Base-by-base conservation (phyloP, 2,329 filamentous ascomycete genomes). In the Pseudogymnoascus sp. region DNA sequence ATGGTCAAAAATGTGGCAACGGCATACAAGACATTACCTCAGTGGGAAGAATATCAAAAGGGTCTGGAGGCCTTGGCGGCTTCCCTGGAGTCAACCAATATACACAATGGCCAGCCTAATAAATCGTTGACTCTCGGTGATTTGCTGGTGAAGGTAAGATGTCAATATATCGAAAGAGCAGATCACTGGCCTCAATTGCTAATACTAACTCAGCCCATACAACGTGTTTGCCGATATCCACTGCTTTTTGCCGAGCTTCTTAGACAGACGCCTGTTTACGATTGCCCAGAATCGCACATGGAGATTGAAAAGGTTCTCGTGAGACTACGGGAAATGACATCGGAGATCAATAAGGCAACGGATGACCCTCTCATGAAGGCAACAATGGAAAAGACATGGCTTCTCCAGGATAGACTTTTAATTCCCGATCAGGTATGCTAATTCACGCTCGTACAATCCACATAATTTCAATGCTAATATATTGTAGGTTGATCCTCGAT, bases 211-310 rank as follows among this genome's bases (percentile, higher is more conserved):
- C 60, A 96, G 90, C 94, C 93, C 0, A 92, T 97, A 18, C 93
- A 99, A 74, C 83, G 93, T 61, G 83, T 97, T 20, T 96, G 91
- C 77, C 91, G 89, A 75, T 97, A 97, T 70, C 91, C 91, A 9
- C 78, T 99, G 3, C 78, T 97, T 2, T 92, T 97, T 69, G 81
- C 85, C 4, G 91, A 97, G 68, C 79, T 99, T 7, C 80, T 92
- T 63, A 92, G 88, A 68, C 82, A 87, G 66, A 97, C 92, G 0
- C 90, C 91, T 1, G 89, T 90, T 1, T 86, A 83, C 61, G 93
- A 97, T 70, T 95, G 91, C 68, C 91, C 91, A 0, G 85, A 85
- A 63, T 88, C 91, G 1, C 89, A 96, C 73, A 85, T 88, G 71
- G 87, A 90, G 60, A 83, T 97, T 15, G 86, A 91, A 63, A 87